phyloP scores from a whole-genome alignment of 2,329 filamentous ascomycete species.

The Ascochyta pisi region DNA sequence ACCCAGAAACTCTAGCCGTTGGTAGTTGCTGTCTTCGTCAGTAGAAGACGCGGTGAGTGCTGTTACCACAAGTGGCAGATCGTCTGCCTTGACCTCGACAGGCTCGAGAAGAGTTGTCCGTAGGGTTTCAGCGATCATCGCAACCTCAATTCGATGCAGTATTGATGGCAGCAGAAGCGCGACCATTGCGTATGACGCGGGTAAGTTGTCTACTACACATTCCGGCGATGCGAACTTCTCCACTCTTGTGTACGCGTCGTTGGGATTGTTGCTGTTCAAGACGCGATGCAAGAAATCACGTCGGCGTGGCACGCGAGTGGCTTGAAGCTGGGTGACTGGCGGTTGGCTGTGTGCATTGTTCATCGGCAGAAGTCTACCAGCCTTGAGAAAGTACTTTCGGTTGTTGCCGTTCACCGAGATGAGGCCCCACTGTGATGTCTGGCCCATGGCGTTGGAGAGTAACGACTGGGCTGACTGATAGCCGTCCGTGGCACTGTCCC shows the following conservation, averaged over 20 bases:
- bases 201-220: constrained; percentile 58
- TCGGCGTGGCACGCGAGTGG: constrained; percentile 58
- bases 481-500: constrained; percentile 23
- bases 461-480: constrained; percentile 21
- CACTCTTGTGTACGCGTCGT: constrained; percentile 52
- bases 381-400: constrained; percentile 29
- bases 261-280: constrained; percentile 11
- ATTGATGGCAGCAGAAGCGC: constrained; percentile 75
- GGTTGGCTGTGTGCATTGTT: not conserved
- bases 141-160: constrained; percentile 70
- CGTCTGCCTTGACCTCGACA: constrained; percentile 56
- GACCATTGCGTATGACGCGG: constrained; percentile 55
- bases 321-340: constrained; percentile 21
- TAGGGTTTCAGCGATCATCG: constrained; percentile 68
- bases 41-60: constrained; percentile 75
- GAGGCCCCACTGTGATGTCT: constrained; percentile 32
- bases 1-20: constrained; percentile 85
- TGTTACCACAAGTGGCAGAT: constrained; percentile 65
- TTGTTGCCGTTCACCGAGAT: constrained; percentile 30
- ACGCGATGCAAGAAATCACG: constrained; percentile 65
- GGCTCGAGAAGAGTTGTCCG: constrained; percentile 60
- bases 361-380: not conserved
- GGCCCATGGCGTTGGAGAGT: constrained; percentile 7
- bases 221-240: constrained; percentile 55
- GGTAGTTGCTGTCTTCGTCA: constrained; percentile 71